Base-by-base conservation (phyloP, 2,329 filamentous ascomycete species). In the Phyllachora maydis region DNA sequence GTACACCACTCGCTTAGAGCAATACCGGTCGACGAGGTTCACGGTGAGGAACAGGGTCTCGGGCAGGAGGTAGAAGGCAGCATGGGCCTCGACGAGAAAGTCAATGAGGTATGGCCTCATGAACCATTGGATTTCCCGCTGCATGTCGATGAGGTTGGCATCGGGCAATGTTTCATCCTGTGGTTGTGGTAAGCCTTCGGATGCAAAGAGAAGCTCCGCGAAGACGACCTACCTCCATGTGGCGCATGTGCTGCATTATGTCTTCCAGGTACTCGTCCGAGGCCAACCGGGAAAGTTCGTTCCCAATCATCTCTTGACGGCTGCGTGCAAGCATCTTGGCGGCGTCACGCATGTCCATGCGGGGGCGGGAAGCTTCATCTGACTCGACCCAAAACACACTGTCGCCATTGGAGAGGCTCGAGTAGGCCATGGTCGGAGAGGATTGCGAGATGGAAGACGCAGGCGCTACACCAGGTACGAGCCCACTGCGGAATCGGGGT, bases 101-200 rank as follows among this genome's bases (percentile, higher is more conserved):
- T 98, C 88, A 44, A 98, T 77, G 17, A 98, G 71, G 49, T 93
- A 95, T 1, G 88, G 88, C 39, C 88, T 64, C 88, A 98, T 98
- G 54, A 90, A 95, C 88, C 88, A 98, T 46, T 95, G 82, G 32
- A 98, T 95, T 61, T 98, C 88, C 35, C 83, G 82, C 52, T 98
- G 88, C 50, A 95, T 93, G 48, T 98, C 88, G 47, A 98, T 98
- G 17, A 90, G 82, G 47, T 85, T 85, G 46, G 91, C 85, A 49
- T 98, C 88, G 25, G 88, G 79, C 34, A 95, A 59, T 14, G 88
- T 95, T 51, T 90, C 76, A 40, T 73, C 65, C 64, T 66, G 24
- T 23, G 11, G 2, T 13, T n/a, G 8, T 19, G 18, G 28, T 34
- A 24, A 36, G 31, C 19, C 10, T 15, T 16, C 6, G 10, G 4